phyloP scores from a whole-genome alignment of 2,329 filamentous ascomycete species.

The Blastomyces silverae region DNA sequence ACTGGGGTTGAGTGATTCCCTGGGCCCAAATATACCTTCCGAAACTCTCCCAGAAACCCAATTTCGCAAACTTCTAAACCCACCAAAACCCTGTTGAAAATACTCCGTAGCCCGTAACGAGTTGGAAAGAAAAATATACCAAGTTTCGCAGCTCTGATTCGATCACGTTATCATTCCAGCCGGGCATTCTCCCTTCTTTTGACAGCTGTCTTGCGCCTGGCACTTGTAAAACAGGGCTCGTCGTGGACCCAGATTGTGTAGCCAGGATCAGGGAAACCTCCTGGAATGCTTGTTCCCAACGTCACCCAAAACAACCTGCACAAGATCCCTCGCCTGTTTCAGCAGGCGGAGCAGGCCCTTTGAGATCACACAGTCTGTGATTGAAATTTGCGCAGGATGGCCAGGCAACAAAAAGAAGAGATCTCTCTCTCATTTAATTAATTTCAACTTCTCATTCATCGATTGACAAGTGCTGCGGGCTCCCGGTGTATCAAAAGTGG shows the following conservation, averaged over 20 bases:
- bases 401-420: not conserved
- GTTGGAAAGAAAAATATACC: not conserved
- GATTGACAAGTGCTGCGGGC: not conserved
- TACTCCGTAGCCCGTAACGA: not conserved
- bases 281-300: not conserved
- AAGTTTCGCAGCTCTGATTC: conserved; percentile 1
- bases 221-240: not conserved
- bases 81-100: not conserved
- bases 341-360: not conserved
- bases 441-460: not conserved
- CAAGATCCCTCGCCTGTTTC: not conserved
- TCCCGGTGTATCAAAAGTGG: not conserved
- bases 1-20: not conserved
- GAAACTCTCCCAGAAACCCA: conserved; percentile 1
- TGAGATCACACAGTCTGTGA: not conserved
- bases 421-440: not conserved
- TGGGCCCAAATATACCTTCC: conserved; percentile 2
- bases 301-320: not conserved
- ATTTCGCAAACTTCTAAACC: conserved; percentile 1
- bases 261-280: not conserved
- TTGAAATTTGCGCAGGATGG: not conserved
- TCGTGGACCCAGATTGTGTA: conserved; percentile 2
- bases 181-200: not conserved
- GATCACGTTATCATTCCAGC: not conserved
- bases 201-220: conserved; percentile 7